Evolutionary conservation across 345 rosid genomes (phyloP).

Genomic region (Adansonia digitata): DNA sequence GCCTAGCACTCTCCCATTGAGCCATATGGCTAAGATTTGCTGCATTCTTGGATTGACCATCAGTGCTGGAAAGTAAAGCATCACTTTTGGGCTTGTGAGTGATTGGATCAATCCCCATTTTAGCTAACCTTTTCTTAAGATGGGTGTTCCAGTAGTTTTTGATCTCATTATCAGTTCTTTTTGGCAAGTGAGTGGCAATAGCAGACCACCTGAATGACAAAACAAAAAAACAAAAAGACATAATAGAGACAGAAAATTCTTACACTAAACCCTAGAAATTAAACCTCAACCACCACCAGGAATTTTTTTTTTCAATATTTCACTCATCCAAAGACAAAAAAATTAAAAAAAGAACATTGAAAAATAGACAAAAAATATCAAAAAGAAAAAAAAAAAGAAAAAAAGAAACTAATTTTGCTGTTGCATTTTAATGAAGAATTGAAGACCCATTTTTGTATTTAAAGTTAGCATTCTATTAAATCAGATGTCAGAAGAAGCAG

Average conservation of each 20-base stretch:
- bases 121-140: conserved; percentile 56
- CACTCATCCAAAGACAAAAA: conserved; percentile 13
- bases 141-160: conserved; percentile 83
- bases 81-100: conserved; percentile 74
- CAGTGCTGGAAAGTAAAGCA: conserved; percentile 38
- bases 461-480: conserved; percentile 2
- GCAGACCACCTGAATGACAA: conserved; percentile 68
- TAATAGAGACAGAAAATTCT: conserved; percentile 2
- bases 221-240: conserved; percentile 10
- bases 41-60: conserved; percentile 55
- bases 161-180: conserved; percentile 74
- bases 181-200: conserved; percentile 72
- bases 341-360: not conserved
- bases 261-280: conserved; percentile 3
- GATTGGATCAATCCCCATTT: conserved; percentile 80
- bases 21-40: conserved; percentile 86
- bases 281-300: conserved; percentile 1
- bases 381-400: no score
- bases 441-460: not conserved
- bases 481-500: not conserved
- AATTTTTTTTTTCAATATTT: not conserved
- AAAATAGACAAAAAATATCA: not conserved
- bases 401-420: not conserved
- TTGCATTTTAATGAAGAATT: not conserved
- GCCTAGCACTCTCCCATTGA: conserved; percentile 93